Conservation (phyloP, 176 grass and related monocot genomes). For the Oryza glaberrima region DNA sequence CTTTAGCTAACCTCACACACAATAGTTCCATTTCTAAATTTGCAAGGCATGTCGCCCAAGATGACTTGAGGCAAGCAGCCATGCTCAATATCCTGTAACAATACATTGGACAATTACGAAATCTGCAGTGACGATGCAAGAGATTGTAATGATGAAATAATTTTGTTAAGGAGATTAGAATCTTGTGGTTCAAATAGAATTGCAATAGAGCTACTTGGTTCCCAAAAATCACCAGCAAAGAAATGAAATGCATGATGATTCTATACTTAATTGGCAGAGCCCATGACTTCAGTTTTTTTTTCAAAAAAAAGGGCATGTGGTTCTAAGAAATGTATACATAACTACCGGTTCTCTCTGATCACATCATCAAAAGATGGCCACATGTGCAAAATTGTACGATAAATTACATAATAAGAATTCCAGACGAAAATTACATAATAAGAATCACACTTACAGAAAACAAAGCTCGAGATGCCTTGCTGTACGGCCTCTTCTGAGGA, state of each 20-base stretch:
- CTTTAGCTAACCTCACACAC: slow-evolving; percentile 58
- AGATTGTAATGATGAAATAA: not conserved
- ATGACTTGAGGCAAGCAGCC: slow-evolving; percentile 59
- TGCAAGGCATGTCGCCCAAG: slow-evolving; percentile 47
- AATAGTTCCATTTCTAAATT: slow-evolving; percentile 56
- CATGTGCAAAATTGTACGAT: not conserved
- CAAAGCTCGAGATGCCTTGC: slow-evolving; percentile 36
- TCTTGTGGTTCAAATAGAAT: not conserved
- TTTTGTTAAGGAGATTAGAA: not conserved
- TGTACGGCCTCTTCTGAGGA: slow-evolving; percentile 51
- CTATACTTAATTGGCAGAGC: not conserved
- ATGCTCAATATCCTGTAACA: slow-evolving; percentile 59
- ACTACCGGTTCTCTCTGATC: not conserved
- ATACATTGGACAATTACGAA: slow-evolving; percentile 9
- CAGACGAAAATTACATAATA: not conserved
- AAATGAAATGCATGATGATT: slow-evolving; percentile 6
- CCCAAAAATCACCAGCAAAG: not conserved
- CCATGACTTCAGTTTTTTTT: not conserved
- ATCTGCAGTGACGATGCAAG: not conserved
- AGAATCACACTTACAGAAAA: slow-evolving; percentile 50
- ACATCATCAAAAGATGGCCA: not conserved
- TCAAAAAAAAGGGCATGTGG: not conserved
- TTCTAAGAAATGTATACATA: not conserved
- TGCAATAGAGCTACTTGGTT: not conserved
- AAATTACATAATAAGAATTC: slow-evolving; percentile 9